Conservation (phyloP, 441 rosid species). For the Viola pubescens region DNA sequence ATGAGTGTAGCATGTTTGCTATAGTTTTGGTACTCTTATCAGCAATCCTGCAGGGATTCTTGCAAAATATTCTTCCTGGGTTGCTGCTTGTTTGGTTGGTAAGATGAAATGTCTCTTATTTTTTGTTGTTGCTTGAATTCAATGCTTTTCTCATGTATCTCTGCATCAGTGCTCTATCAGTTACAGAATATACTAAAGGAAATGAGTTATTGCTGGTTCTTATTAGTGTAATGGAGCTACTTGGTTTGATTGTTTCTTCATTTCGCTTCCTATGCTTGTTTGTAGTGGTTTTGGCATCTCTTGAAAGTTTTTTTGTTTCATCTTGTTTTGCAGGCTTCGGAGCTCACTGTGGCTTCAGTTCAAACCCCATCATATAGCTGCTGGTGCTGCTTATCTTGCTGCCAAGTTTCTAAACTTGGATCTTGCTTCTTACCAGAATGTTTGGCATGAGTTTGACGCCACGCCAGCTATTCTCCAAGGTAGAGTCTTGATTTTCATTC, state of each 20-base stretch:
- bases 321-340: slow-evolving; percentile 55
- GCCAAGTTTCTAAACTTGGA: slow-evolving; percentile 55
- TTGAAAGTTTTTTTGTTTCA: background rate
- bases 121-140: slow-evolving; percentile 10
- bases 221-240: slow-evolving; percentile 18
- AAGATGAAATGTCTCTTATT: slow-evolving; percentile 35
- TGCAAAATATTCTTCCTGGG: slow-evolving; percentile 61
- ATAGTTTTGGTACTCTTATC: slow-evolving; percentile 54
- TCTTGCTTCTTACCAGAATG: slow-evolving; percentile 42
- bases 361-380: slow-evolving; percentile 75
- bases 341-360: slow-evolving; percentile 85
- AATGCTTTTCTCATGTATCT: slow-evolving; percentile 9
- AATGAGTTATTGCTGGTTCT: slow-evolving; percentile 21
- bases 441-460: slow-evolving; percentile 64
- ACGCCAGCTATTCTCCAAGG: slow-evolving; percentile 67
- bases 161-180: background rate
- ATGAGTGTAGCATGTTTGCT: slow-evolving; percentile 47
- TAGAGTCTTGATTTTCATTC: slow-evolving; percentile 11
- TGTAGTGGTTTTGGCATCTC: background rate
- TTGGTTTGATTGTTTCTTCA: slow-evolving; percentile 26
- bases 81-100: slow-evolving; percentile 70
- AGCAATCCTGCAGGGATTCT: slow-evolving; percentile 64
- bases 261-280: slow-evolving; percentile 8
- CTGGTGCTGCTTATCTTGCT: slow-evolving; percentile 77
- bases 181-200: slow-evolving; percentile 19